phyloP scores from a whole-genome alignment of 108 stramenopile species.

The Asterionellopsis glacialis region DNA sequence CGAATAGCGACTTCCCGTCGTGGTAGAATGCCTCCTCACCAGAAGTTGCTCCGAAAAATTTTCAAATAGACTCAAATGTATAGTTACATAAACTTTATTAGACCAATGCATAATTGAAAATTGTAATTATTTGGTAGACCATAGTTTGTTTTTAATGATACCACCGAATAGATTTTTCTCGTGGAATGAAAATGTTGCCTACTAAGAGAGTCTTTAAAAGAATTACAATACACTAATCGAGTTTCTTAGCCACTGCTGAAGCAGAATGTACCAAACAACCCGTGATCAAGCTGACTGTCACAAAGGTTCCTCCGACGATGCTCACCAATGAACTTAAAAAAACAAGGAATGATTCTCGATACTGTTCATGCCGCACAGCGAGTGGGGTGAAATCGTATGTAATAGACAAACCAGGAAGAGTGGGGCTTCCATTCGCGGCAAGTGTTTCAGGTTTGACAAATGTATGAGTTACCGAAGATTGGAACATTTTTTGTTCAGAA shows the following conservation, averaged over 20 bases:
- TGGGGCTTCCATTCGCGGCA: conserved; percentile 40
- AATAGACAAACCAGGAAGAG: conserved; percentile 63
- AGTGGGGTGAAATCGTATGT: conserved; percentile 80
- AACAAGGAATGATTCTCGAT: conserved; percentile 65
- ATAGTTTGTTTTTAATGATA: no score
- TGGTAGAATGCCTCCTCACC: no score
- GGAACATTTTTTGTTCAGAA: conserved; percentile 34
- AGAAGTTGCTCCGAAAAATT: no score
- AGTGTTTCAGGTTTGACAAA: conserved; percentile 70
- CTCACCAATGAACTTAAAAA: conserved; percentile 72
- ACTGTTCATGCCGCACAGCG: conserved; percentile 63
- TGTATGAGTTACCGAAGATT: conserved; percentile 51
- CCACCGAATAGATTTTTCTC: no score
- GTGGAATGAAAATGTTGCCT: no score
- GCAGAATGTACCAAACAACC: conserved; percentile 73
- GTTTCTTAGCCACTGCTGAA: conserved; percentile 74
- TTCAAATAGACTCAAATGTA: no score
- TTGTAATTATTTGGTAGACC: no score
- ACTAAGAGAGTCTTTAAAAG: no score
- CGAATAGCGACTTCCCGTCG: no score
- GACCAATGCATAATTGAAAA: no score
- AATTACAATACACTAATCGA: conserved; percentile 42
- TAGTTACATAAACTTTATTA: no score
- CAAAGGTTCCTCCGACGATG: conserved; percentile 87
- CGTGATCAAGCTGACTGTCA: conserved; percentile 72